Evolutionary conservation across 2,329 filamentous ascomycete species (phyloP).

Genomic region (Diplodia mutila): DNA sequence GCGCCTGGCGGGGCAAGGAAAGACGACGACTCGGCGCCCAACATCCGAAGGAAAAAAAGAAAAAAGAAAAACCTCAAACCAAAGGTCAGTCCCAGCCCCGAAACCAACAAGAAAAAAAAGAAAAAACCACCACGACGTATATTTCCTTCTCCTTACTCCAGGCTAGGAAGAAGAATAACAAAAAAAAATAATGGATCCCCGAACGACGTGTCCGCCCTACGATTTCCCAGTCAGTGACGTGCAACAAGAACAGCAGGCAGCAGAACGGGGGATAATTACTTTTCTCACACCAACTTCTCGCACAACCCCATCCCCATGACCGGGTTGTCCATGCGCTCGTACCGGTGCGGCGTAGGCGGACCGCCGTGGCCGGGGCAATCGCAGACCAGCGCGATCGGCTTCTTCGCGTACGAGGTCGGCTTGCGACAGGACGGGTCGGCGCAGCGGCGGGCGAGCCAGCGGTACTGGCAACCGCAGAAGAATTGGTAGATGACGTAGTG

Average conservation of each 20-base stretch:
- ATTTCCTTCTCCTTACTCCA: background rate
- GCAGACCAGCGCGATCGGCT: conserved; percentile 15
- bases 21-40: background rate
- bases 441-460: conserved; percentile 14
- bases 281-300: conserved; percentile 7
- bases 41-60: background rate
- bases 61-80: background rate
- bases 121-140: background rate
- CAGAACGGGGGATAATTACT: background rate
- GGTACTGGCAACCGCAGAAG: conserved; percentile 24
- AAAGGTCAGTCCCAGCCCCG: background rate
- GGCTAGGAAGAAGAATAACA: background rate
- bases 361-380: conserved; percentile 24
- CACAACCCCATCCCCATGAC: background rate
- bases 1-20: background rate
- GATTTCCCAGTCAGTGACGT: no score
- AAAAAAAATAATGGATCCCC: background rate
- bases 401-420: conserved; percentile 14
- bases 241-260: no score
- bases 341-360: conserved; percentile 2
- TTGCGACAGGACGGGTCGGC: conserved; percentile 2
- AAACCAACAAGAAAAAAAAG: background rate
- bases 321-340: conserved; percentile 14
- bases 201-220: background rate
- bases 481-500: conserved; percentile 23